These are phyloP conservation scores for Fistulina hepatica DNA, from an alignment of 1,284 basidiomycete genomes.

Conservation along the genomic window DNA sequence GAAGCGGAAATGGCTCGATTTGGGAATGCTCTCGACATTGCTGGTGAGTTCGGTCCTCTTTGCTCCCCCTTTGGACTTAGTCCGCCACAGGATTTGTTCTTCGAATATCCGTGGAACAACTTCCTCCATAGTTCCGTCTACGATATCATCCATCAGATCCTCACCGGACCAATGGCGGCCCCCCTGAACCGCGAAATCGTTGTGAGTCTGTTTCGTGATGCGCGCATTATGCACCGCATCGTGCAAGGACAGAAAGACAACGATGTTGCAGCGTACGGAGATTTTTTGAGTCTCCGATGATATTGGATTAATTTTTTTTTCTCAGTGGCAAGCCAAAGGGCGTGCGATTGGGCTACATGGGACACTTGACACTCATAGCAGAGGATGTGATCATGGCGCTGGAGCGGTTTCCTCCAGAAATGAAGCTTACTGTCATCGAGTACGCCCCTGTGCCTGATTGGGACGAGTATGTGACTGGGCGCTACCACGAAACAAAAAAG, in stretches of 20 bases:
- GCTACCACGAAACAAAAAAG: conserved; percentile 78
- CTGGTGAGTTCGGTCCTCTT: conserved; percentile 43
- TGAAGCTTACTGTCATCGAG: conserved; percentile 51
- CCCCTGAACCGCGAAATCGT: conserved; percentile 76
- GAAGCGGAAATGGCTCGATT: conserved; percentile 66
- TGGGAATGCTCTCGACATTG: conserved; percentile 61
- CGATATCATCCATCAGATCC: conserved; percentile 91
- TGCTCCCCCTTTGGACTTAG: conserved; percentile 4
- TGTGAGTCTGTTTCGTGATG: conserved; percentile 73
- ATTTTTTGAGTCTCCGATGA: conserved; percentile 4
- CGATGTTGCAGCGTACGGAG: conserved; percentile 56
- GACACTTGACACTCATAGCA: conserved; percentile 88
- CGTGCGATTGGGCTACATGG: conserved; percentile 90
- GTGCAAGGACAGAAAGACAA: conserved; percentile 76
- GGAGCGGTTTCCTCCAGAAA: conserved; percentile 75
- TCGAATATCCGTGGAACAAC: conserved; percentile 96
- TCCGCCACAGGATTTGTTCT: conserved; percentile 71
- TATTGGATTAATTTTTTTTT: conserved; percentile 9
- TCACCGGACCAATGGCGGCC: conserved; percentile 74
- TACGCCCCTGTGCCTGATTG: conserved; percentile 73
- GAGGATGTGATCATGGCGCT: conserved; percentile 83
- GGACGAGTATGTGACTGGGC: conserved; percentile 78
- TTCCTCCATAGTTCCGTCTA: conserved; percentile 97
- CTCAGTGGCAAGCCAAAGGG: conserved; percentile 53
- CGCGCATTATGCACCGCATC: conserved; percentile 68